These are phyloP conservation scores for Microstegium vimineum DNA, from an alignment of 176 grass and related monocot species.

Conservation along the genomic window DNA sequence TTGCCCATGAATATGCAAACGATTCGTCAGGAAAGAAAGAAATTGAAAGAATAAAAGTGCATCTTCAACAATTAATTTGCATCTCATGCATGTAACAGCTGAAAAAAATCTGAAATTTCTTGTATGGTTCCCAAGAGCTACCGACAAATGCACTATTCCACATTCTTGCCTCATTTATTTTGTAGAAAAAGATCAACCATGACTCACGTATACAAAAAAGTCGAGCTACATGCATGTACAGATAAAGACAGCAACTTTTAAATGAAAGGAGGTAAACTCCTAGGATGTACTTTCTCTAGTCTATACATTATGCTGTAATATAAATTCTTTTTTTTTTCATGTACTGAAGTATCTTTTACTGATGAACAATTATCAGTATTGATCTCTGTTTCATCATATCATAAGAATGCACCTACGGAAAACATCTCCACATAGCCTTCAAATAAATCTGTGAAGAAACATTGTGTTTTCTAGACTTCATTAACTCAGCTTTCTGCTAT, in stretches of 20 bases:
- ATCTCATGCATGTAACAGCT: neutral
- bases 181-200: slow-evolving; percentile 14
- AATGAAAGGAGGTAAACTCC: slow-evolving; percentile 27
- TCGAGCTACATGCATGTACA: slow-evolving; percentile 26
- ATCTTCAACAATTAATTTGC: slow-evolving; percentile 12
- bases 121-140: slow-evolving; percentile 11
- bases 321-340: slow-evolving; percentile 4
- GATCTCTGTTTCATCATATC: slow-evolving; percentile 22
- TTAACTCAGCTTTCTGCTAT: slow-evolving; percentile 21
- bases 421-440: slow-evolving; percentile 19
- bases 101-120: neutral
- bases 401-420: slow-evolving; percentile 20
- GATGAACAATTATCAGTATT: slow-evolving; percentile 27
- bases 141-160: slow-evolving; percentile 18
- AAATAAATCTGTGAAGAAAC: slow-evolving; percentile 35
- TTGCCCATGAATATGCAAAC: slow-evolving; percentile 17
- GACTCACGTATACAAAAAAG: slow-evolving; percentile 33
- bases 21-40: neutral
- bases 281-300: slow-evolving; percentile 26
- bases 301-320: slow-evolving; percentile 34
- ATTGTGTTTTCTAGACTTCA: slow-evolving; percentile 16
- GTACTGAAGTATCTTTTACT: slow-evolving; percentile 2
- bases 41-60: slow-evolving; percentile 5
- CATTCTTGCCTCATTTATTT: slow-evolving; percentile 34
- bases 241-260: slow-evolving; percentile 28